Conservation (phyloP, 805 yeast species). For the Kregervanrija pseudodelftensis region DNA sequence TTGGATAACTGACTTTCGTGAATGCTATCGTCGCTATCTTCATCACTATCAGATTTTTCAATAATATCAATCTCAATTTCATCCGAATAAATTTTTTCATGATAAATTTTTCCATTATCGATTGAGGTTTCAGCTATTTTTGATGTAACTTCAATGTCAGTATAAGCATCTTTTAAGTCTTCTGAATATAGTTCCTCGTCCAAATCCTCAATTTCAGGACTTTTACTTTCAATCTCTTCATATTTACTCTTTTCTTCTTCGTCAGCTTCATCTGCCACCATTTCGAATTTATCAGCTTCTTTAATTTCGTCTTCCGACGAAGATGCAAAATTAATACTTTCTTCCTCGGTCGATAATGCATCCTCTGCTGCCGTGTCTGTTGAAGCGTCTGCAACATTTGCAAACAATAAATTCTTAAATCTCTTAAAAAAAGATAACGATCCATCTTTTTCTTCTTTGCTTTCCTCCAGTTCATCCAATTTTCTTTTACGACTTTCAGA, state of each 20-base stretch:
- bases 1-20: too few species aligned
- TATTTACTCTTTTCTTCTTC: background rate
- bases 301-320: background rate
- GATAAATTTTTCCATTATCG: background rate
- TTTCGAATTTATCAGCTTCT: background rate
- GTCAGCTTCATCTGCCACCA: background rate
- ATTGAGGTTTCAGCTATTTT: too few species aligned
- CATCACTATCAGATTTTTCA: background rate
- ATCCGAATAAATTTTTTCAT: background rate
- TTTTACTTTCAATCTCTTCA: background rate
- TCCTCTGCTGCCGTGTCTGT: background rate
- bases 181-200: too few species aligned
- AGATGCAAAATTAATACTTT: background rate
- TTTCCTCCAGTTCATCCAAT: too few species aligned
- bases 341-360: background rate
- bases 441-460: too few species aligned
- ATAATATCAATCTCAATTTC: constrained; percentile 5
- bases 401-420: too few species aligned
- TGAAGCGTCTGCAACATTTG: too few species aligned
- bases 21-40: background rate
- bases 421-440: too few species aligned
- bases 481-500: too few species aligned
- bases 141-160: too few species aligned
- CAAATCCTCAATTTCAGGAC: too few species aligned
- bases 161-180: too few species aligned